These are phyloP conservation scores for Exophiala xenobiotica DNA, from an alignment of 2,329 filamentous ascomycete species.

Conservation along the genomic window DNA sequence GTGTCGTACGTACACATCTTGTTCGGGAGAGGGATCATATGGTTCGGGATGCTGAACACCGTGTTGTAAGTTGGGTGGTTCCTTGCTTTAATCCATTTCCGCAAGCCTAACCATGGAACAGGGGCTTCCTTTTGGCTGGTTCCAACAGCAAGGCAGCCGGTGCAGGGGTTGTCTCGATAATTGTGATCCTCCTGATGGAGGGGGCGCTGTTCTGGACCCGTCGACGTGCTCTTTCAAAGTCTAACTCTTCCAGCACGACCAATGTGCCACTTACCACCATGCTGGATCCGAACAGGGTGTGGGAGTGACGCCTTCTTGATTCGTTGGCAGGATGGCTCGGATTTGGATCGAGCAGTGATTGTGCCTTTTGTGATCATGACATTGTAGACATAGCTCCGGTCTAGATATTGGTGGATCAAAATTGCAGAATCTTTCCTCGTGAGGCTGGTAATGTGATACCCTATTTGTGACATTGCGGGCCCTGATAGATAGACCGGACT, in stretches of 20 bases:
- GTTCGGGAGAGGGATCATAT: conserved; percentile 27
- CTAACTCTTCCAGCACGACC: not conserved
- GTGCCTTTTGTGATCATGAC: not conserved
- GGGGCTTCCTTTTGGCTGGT: not conserved
- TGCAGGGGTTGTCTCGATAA: not conserved
- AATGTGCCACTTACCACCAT: not conserved
- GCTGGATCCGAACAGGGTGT: not conserved
- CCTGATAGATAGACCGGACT: not conserved
- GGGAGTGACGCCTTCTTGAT: not conserved
- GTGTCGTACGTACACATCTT: conserved; percentile 25
- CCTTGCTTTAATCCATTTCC: not conserved
- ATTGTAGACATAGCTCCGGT: not conserved
- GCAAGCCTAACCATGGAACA: not conserved
- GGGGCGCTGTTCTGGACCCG: not conserved
- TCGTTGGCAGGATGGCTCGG: not conserved
- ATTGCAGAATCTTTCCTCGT: not conserved
- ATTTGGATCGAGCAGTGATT: not conserved
- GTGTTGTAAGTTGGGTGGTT: conserved; percentile 6
- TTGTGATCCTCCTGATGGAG: not conserved
- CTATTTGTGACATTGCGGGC: not conserved
- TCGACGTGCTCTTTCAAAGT: conserved; percentile 3
- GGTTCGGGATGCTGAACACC: conserved; percentile 21
- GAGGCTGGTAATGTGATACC: not conserved
- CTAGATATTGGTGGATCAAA: not conserved
- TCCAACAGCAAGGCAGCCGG: not conserved